phyloP scores from a whole-genome alignment of 305 asterid species.

The Solanum hybrid region DNA sequence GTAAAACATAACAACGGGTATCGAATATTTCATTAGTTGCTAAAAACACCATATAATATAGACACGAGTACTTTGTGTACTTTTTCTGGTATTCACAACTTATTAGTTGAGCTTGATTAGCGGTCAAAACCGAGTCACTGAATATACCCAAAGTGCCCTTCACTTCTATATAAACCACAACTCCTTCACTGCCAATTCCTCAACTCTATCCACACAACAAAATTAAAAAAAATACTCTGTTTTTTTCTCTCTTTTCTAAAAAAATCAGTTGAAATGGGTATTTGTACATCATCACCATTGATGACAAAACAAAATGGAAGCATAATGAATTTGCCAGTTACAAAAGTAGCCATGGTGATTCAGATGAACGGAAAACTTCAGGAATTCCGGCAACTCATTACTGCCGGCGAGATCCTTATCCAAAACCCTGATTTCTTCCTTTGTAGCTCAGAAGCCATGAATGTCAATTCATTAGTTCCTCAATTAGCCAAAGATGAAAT shows the following conservation, averaged over 20 bases:
- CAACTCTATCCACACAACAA: background rate
- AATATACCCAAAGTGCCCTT: background rate
- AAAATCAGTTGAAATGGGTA: background rate
- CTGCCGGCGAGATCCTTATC: conserved; percentile 2
- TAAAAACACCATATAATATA: background rate
- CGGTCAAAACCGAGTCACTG: conserved; percentile 1
- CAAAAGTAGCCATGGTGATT: conserved; percentile 7
- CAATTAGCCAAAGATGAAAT: conserved; percentile 4
- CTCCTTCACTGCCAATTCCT: background rate
- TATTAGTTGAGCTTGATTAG: background rate
- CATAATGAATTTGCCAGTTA: background rate
- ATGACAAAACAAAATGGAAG: background rate
- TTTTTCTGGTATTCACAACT: background rate
- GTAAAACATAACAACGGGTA: background rate
- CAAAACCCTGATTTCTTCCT: conserved; percentile 6
- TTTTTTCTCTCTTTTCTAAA: too few species aligned
- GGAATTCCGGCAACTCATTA: conserved; percentile 4
- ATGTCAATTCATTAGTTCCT: conserved; percentile 1
- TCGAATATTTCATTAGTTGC: background rate
- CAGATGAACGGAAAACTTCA: background rate
- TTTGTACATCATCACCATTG: conserved; percentile 1
- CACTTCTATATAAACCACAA: background rate
- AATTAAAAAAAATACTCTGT: background rate
- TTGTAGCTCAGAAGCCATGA: conserved; percentile 17
- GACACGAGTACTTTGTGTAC: background rate